Evolutionary conservation across 495 filamentous ascomycete species (phyloP).

Genomic region (Chaetomium cochliodes): DNA sequence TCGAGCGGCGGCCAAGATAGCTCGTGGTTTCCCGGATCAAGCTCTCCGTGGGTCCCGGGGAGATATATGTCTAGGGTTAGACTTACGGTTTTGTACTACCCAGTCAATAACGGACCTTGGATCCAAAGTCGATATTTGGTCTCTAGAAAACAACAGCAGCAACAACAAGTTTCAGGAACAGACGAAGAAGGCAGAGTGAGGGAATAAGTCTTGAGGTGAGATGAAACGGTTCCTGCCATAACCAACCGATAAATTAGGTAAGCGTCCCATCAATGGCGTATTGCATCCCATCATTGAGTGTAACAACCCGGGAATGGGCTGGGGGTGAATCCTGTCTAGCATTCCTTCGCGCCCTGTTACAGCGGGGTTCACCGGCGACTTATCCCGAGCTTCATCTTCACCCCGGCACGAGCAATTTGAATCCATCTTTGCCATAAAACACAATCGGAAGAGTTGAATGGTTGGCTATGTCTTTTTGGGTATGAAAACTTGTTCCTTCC

Average conservation of each 20-base stretch:
- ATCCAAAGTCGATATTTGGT: background rate
- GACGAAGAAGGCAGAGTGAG: background rate
- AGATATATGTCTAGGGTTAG: background rate
- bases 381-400: background rate
- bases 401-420: background rate
- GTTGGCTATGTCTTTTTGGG: background rate
- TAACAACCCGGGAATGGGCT: no score
- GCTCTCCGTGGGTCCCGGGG: background rate
- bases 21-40: background rate
- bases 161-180: no score
- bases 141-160: background rate
- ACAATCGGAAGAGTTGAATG: background rate
- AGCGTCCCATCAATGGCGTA: conserved; percentile 7
- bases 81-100: background rate
- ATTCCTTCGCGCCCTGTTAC: background rate
- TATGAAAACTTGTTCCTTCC: background rate
- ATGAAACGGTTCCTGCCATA: conserved; percentile 13
- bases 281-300: background rate
- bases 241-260: conserved; percentile 5
- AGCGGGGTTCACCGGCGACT: background rate
- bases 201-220: conserved; percentile 3
- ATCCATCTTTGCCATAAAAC: background rate
- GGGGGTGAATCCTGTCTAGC: background rate
- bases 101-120: background rate
- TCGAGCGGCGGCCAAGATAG: background rate